These are phyloP conservation scores for Stephania cephalantha DNA, from an alignment of 164 flowering plant genomes.

Conservation along the genomic window DNA sequence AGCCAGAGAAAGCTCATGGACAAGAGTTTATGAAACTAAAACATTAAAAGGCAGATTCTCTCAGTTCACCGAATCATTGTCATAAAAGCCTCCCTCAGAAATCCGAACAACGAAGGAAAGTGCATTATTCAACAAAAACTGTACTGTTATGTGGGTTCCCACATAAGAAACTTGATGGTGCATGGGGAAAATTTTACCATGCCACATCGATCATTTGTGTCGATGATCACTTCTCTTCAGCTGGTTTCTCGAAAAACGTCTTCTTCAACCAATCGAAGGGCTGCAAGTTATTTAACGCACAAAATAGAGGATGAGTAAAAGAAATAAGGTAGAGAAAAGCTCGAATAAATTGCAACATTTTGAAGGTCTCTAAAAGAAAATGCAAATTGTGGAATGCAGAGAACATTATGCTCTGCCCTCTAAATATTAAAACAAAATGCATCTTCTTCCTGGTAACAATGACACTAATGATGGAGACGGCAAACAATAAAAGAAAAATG, in stretches of 20 bases:
- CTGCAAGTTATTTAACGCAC: neutral
- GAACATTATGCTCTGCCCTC: neutral
- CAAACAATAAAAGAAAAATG: no score
- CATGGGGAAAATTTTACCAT: neutral
- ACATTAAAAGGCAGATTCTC: neutral
- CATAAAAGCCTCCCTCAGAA: neutral
- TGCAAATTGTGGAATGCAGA: neutral
- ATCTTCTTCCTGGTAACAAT: neutral
- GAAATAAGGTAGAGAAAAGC: neutral
- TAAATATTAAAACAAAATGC: neutral
- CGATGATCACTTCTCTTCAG: neutral
- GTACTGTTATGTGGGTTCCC: neutral
- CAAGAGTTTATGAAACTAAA: neutral
- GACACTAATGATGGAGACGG: neutral
- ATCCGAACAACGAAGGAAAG: neutral
- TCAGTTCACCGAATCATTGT: neutral
- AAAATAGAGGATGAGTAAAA: neutral
- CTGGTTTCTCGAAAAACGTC: slow-evolving; percentile 4
- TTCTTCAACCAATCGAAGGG: slow-evolving; percentile 10
- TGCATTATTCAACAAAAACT: neutral
- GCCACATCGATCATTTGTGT: neutral
- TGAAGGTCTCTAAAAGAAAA: neutral
- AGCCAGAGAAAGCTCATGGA: neutral
- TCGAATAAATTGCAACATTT: neutral
- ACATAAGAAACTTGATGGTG: neutral